A percentile compares a stretch with the other conserved stretches of the same genome.
Conservation (phyloP, 345 rosid species). For the Barbarea vulgaris region DNA sequence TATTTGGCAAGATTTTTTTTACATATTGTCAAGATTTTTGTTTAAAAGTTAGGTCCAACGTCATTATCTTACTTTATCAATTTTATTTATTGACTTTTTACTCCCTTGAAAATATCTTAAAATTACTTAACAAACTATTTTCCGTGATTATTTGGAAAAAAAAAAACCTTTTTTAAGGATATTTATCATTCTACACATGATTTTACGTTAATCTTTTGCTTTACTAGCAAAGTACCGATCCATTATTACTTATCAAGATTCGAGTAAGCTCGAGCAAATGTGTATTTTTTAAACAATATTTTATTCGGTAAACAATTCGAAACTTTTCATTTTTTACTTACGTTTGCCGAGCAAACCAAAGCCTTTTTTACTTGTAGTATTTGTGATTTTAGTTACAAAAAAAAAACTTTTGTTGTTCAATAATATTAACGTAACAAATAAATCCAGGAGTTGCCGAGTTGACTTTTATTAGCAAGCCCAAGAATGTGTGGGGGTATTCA, state of each 20-base stretch:
- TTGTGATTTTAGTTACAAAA: too few relatives aligned
- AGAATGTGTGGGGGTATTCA: neutral
- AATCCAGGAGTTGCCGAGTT: neutral
- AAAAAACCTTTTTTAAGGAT: neutral
- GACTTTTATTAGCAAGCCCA: neutral
- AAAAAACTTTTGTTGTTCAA: neutral
- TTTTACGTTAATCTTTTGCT: neutral
- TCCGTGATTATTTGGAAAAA: neutral
- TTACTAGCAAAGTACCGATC: neutral
- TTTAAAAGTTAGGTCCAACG: conserved; percentile 23
- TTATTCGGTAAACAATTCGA: neutral
- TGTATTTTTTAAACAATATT: too few relatives aligned
- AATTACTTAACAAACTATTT: neutral
- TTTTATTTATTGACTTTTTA: conserved; percentile 20
- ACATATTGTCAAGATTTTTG: conserved; percentile 4
- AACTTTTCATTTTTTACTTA: neutral
- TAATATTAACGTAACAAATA: neutral
- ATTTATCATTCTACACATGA: neutral
- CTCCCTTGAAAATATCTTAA: conserved; percentile 1
- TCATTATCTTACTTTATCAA: neutral
- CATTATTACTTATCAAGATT: neutral
- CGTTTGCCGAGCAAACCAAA: neutral
- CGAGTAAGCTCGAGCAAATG: neutral
- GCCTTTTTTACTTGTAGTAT: neutral
- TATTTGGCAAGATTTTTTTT: conserved; percentile 1